Conservation (phyloP, 495 filamentous ascomycete species). For the Hyphodiscus hymeniophilus region DNA sequence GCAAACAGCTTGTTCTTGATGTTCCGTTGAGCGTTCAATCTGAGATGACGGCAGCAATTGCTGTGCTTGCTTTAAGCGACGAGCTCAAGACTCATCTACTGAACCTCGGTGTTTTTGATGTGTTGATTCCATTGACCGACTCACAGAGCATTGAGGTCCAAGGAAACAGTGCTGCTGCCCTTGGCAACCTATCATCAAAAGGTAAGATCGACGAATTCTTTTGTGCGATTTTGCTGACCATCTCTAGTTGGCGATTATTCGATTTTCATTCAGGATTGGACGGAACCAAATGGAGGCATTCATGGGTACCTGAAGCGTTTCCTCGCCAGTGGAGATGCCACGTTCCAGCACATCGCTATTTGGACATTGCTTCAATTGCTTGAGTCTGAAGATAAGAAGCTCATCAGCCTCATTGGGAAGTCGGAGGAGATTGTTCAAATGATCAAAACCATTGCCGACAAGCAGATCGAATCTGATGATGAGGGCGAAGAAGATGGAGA, state of each 20-base stretch:
- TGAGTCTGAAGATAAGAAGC: slow-evolving; percentile 81
- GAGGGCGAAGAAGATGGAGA: slow-evolving; percentile 77
- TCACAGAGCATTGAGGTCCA: slow-evolving; percentile 96
- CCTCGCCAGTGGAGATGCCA: slow-evolving; percentile 87
- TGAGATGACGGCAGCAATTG: slow-evolving; percentile 98
- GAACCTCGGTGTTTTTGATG: slow-evolving; percentile 92
- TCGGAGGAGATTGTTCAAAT: slow-evolving; percentile 83
- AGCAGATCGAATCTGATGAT: slow-evolving; percentile 84
- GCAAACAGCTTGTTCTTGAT: slow-evolving; percentile 90
- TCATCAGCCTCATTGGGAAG: slow-evolving; percentile 77
- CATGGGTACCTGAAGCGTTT: slow-evolving; percentile 92
- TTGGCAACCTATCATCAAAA: slow-evolving; percentile 96
- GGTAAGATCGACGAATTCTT: slow-evolving; percentile 44
- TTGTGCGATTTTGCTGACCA: slow-evolving; percentile 21
- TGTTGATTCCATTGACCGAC: slow-evolving; percentile 88
- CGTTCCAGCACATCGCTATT: slow-evolving; percentile 98
- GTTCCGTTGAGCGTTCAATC: slow-evolving; percentile 93
- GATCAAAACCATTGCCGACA: slow-evolving; percentile 84
- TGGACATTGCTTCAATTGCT: slow-evolving; percentile 95
- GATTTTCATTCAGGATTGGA: slow-evolving; percentile 92
- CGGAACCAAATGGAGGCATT: slow-evolving; percentile 84
- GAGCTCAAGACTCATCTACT: slow-evolving; percentile 88
- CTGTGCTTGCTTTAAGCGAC: slow-evolving; percentile 92
- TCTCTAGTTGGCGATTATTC: slow-evolving; percentile 84
- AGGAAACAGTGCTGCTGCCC: slow-evolving; percentile 91